These are phyloP conservation scores for Hypoxylon crocopeplum DNA, from an alignment of 495 filamentous ascomycete species.

Conservation along the genomic window DNA sequence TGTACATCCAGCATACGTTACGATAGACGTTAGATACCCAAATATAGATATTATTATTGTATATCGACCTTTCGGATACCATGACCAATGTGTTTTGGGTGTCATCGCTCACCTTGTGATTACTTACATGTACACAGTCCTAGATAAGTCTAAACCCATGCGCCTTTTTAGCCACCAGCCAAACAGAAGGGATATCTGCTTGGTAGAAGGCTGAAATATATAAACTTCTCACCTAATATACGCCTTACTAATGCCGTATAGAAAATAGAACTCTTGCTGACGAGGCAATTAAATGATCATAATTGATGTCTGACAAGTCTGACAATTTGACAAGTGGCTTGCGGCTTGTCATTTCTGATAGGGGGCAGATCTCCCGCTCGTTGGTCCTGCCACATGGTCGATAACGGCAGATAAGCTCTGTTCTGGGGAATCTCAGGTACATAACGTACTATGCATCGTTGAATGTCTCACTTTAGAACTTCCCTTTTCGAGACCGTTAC, in stretches of 20 bases:
- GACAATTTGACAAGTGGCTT: neutral
- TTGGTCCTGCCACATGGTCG: neutral
- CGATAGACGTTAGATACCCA: slow-evolving; percentile 28
- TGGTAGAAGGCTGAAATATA: too few relatives aligned
- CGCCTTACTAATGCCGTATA: too few relatives aligned
- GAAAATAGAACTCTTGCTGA: neutral
- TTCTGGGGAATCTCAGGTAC: neutral
- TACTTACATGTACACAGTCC: too few relatives aligned
- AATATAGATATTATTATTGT: slow-evolving; percentile 10
- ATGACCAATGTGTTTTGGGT: too few relatives aligned
- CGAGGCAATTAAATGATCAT: too few relatives aligned
- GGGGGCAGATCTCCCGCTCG: slow-evolving; percentile 1
- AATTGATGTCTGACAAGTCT: too few relatives aligned
- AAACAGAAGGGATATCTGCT: too few relatives aligned
- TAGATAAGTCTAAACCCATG: too few relatives aligned
- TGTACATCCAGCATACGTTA: neutral
- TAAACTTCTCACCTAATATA: too few relatives aligned
- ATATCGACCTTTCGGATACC: neutral
- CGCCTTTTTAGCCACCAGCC: too few relatives aligned
- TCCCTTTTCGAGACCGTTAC: slow-evolving; percentile 22
- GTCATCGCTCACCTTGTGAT: too few relatives aligned
- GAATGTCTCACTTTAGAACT: slow-evolving; percentile 4
- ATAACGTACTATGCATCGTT: too few relatives aligned
- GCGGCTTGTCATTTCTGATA: slow-evolving; percentile 8
- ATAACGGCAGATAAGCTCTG: slow-evolving; percentile 12